Percentiles rank a stretch among this genome's conserved stretches.
Evolutionary conservation across 352 stramenopile species (phyloP).

Genomic region (Elongisporangium undulatum): DNA sequence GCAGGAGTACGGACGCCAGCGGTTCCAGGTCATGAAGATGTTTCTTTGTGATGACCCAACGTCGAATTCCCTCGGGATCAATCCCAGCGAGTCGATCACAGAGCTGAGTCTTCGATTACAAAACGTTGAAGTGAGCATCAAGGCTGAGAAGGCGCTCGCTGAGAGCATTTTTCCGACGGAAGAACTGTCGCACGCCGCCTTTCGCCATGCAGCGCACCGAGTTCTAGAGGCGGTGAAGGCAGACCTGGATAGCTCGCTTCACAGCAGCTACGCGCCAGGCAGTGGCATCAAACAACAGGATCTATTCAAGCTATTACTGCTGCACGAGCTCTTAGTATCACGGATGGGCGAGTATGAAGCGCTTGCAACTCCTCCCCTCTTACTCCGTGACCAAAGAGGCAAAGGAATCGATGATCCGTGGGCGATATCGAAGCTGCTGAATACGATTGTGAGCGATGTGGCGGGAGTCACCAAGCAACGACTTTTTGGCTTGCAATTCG

Average conservation of each 20-base stretch:
- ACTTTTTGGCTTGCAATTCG: conserved; percentile 58
- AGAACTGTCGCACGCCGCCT: conserved; percentile 56
- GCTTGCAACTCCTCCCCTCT: conserved; percentile 40
- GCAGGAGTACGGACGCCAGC: conserved; percentile 61
- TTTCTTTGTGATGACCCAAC: conserved; percentile 31
- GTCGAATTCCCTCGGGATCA: conserved; percentile 30
- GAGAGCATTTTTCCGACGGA: conserved; percentile 51
- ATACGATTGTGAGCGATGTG: conserved; percentile 30
- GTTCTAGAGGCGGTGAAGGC: conserved; percentile 55
- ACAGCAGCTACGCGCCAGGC: conserved; percentile 4
- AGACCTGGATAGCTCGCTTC: conserved; percentile 28
- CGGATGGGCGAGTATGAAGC: conserved; percentile 28
- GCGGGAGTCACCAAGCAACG: conserved; percentile 48
- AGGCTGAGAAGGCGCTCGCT: conserved; percentile 51
- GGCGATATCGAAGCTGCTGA: conserved; percentile 45
- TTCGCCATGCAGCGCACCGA: conserved; percentile 42
- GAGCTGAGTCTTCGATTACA: conserved; percentile 27
- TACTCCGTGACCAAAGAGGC: conserved; percentile 62
- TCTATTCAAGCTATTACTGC: conserved; percentile 51
- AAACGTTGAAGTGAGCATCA: conserved; percentile 52
- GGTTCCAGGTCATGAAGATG: conserved; percentile 59
- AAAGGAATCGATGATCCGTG: conserved; percentile 63
- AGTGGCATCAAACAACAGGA: conserved; percentile 16
- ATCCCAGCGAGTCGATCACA: conserved; percentile 20
- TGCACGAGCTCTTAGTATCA: conserved; percentile 46